Percentiles rank a stretch among this genome's conserved stretches.
Conservation (phyloP, 495 filamentous ascomycete genomes). For the Daldinia bambusicola region DNA sequence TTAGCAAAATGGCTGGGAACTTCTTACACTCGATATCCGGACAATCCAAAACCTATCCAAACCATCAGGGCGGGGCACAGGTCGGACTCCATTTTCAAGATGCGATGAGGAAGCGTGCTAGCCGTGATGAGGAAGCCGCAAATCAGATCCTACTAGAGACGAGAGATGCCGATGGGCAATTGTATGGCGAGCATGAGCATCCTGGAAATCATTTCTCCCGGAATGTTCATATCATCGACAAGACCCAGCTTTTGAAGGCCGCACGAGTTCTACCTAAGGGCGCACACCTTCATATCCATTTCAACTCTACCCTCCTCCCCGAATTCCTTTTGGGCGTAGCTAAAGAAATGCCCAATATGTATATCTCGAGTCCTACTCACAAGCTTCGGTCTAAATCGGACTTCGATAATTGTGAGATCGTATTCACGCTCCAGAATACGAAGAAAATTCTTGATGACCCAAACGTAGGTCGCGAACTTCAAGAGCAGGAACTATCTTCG, state of each 20-base stretch:
- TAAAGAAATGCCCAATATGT: constrained; percentile 62
- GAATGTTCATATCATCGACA: constrained; percentile 58
- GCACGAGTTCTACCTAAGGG: constrained; percentile 62
- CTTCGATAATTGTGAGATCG: constrained; percentile 58
- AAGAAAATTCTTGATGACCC: constrained; percentile 30
- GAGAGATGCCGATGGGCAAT: constrained; percentile 46
- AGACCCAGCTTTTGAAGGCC: constrained; percentile 56
- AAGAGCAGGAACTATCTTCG: constrained; percentile 31
- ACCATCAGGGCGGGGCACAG: neutral
- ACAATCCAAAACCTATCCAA: neutral
- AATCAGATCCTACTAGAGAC: constrained; percentile 49
- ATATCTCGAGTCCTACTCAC: constrained; percentile 59
- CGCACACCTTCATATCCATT: constrained; percentile 66
- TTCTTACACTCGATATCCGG: constrained; percentile 1
- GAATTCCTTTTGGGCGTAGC: constrained; percentile 61
- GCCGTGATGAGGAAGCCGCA: constrained; percentile 39
- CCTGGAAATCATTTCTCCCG: constrained; percentile 59
- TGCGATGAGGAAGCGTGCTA: constrained; percentile 34
- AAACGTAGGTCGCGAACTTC: neutral
- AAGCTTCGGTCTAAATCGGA: constrained; percentile 44
- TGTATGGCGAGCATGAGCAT: constrained; percentile 43
- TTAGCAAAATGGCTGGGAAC: constrained; percentile 25
- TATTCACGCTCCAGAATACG: constrained; percentile 59
- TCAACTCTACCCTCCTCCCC: constrained; percentile 64
- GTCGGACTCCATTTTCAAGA: constrained; percentile 38